Conservation (phyloP, 192 early-diverging fungal genomes). For the Mortierella alpina region DNA sequence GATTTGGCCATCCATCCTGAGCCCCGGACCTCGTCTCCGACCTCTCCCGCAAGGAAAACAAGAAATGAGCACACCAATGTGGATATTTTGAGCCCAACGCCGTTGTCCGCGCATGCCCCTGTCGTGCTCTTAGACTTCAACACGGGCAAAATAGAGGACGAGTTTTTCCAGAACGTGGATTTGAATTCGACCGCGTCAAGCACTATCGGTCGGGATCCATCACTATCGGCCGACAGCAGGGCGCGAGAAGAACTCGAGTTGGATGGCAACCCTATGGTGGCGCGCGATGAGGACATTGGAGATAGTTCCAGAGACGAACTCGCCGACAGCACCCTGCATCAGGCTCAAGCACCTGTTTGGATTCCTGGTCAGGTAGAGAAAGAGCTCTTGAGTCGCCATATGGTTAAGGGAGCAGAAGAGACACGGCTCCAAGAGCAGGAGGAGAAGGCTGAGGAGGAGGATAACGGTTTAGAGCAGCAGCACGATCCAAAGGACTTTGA, state of each 20-base stretch:
- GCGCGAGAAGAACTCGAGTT: constrained; percentile 17
- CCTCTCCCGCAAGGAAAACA: constrained; percentile 31
- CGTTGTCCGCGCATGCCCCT: constrained; percentile 30
- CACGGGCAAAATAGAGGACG: constrained; percentile 60
- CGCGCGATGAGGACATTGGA: constrained; percentile 63
- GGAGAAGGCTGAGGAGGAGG: constrained; percentile 9
- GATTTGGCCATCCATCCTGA: constrained; percentile 17
- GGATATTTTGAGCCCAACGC: constrained; percentile 42
- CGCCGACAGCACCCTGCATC: not conserved
- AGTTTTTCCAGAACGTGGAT: constrained; percentile 56
- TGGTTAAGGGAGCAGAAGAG: constrained; percentile 9
- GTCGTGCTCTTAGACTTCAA: constrained; percentile 56
- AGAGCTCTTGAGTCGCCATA: constrained; percentile 21
- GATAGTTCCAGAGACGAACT: constrained; percentile 39
- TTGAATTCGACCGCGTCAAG: constrained; percentile 5
- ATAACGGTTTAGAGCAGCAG: not conserved
- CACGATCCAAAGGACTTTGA: constrained; percentile 9
- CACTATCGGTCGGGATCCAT: not conserved
- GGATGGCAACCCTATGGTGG: constrained; percentile 61
- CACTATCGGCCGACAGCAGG: constrained; percentile 13
- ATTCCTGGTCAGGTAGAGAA: constrained; percentile 8
- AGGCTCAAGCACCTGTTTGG: constrained; percentile 4
- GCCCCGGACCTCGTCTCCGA: constrained; percentile 24
- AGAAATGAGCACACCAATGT: constrained; percentile 49
- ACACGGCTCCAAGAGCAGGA: not conserved